Evolutionary conservation across 2,329 filamentous ascomycete species (phyloP).

Genomic region (Venturia pyrina): DNA sequence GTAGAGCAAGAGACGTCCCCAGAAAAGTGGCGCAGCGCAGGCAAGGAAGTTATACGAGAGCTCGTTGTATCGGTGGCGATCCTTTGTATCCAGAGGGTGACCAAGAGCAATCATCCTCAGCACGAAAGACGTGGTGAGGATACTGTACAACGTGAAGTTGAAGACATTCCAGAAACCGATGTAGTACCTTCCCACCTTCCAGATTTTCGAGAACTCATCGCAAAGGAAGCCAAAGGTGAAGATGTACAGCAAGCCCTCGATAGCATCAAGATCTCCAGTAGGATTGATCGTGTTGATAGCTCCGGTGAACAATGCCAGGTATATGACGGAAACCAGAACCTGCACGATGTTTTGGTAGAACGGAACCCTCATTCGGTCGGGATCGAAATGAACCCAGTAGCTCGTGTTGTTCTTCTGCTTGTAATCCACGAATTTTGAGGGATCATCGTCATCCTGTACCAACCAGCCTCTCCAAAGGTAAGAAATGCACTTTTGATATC

Average conservation of each 20-base stretch:
- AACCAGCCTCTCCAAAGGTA: constrained; percentile 95
- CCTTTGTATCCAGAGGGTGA: constrained; percentile 40
- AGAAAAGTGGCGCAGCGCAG: constrained; percentile 93
- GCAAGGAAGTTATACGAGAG: constrained; percentile 91
- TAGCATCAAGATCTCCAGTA: constrained; percentile 68
- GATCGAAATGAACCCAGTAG: constrained; percentile 78
- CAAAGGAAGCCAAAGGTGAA: constrained; percentile 88
- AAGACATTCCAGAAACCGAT: constrained; percentile 96
- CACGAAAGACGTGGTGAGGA: constrained; percentile 69
- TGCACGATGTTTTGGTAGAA: constrained; percentile 88
- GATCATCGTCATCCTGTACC: constrained; percentile 88
- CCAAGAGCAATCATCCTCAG: constrained; percentile 69
- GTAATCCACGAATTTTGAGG: constrained; percentile 83
- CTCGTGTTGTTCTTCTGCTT: constrained; percentile 66
- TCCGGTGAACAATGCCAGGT: constrained; percentile 73
- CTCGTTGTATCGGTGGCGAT: constrained; percentile 57
- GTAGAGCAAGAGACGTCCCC: constrained; percentile 84
- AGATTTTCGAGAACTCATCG: constrained; percentile 80
- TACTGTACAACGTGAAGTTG: constrained; percentile 70
- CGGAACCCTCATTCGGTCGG: constrained; percentile 86
- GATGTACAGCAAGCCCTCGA: constrained; percentile 76
- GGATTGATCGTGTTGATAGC: constrained; percentile 93
- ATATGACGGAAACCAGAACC: constrained; percentile 73
- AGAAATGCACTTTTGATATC: constrained; percentile 90
- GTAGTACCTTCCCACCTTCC: constrained; percentile 87